A percentile compares a stretch with the other conserved stretches of the same genome.
phyloP scores from a whole-genome alignment of 2,329 filamentous ascomycete genomes.

The Leptodontidium sp. region DNA sequence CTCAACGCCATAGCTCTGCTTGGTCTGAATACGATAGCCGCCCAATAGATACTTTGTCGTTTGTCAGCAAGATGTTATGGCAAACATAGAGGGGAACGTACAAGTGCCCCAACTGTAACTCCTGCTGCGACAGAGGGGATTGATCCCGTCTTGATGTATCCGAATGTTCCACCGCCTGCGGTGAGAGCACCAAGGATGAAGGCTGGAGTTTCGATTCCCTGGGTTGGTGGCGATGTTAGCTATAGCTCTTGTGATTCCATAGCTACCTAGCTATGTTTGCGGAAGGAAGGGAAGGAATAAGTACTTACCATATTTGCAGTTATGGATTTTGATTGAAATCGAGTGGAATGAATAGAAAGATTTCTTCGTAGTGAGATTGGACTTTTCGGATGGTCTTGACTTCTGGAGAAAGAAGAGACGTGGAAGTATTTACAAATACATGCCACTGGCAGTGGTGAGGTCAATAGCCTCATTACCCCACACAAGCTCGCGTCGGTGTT shows the following conservation, averaged over 20 bases:
- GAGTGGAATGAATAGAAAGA: background rate
- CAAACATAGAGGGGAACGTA: constrained; percentile 42
- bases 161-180: constrained; percentile 85
- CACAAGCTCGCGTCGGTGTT: constrained; percentile 18
- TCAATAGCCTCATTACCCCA: constrained; percentile 20
- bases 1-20: constrained; percentile 84
- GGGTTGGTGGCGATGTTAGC: constrained; percentile 1
- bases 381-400: background rate
- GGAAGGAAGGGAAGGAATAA: background rate
- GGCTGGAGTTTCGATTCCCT: constrained; percentile 67
- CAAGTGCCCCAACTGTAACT: constrained; percentile 77
- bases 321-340: background rate
- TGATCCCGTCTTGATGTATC: constrained; percentile 85
- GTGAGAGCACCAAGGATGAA: constrained; percentile 83
- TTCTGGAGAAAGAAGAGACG: constrained; percentile 4
- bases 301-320: constrained; percentile 39
- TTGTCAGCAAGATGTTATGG: constrained; percentile 12
- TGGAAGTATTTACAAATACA: constrained; percentile 20
- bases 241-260: background rate
- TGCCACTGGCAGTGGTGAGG: constrained; percentile 16
- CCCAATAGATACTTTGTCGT: constrained; percentile 70
- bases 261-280: background rate
- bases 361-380: background rate
- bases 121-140: constrained; percentile 88
- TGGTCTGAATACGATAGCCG: constrained; percentile 79